Evolutionary conservation across 495 filamentous ascomycete genomes (phyloP).

Genomic region (Ascodesmis nigricans): DNA sequence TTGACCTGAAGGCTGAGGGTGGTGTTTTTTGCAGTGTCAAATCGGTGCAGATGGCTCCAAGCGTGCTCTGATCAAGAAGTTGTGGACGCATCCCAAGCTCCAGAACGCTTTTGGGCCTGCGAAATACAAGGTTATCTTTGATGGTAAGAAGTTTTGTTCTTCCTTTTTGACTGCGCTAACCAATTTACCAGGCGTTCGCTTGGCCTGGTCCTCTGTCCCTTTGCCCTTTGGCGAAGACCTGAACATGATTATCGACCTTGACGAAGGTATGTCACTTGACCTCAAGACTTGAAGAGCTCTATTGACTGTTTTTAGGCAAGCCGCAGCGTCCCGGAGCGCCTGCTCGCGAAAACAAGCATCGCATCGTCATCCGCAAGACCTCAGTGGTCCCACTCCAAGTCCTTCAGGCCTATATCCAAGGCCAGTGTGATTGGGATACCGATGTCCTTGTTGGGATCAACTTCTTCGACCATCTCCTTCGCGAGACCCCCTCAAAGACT

Average conservation of each 20-base stretch:
- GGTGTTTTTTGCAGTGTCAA: neutral
- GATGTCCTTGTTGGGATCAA: conserved; percentile 57
- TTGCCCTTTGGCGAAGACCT: conserved; percentile 22
- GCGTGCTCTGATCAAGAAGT: conserved; percentile 40
- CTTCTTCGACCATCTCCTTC: conserved; percentile 75
- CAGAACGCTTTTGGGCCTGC: conserved; percentile 28
- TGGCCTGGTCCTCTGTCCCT: conserved; percentile 17
- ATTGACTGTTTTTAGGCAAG: no score
- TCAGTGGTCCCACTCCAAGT: conserved; percentile 39
- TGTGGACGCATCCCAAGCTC: conserved; percentile 44
- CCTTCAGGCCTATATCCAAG: conserved; percentile 41
- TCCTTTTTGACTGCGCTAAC: no score
- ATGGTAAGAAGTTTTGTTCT: conserved; percentile 30
- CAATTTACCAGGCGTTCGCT: conserved; percentile 22
- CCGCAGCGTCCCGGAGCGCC: conserved; percentile 18
- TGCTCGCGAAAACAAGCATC: conserved; percentile 28
- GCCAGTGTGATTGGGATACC: conserved; percentile 35
- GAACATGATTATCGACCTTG: conserved; percentile 40
- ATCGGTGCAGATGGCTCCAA: conserved; percentile 40
- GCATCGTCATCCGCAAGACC: conserved; percentile 35
- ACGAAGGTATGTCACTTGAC: conserved; percentile 23
- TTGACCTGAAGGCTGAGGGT: neutral
- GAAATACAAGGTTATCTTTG: conserved; percentile 40
- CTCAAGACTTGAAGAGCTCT: no score
- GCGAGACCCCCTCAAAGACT: conserved; percentile 43